Base-by-base conservation (phyloP, 2,329 filamentous ascomycete genomes). In the Eutypella sp. region DNA sequence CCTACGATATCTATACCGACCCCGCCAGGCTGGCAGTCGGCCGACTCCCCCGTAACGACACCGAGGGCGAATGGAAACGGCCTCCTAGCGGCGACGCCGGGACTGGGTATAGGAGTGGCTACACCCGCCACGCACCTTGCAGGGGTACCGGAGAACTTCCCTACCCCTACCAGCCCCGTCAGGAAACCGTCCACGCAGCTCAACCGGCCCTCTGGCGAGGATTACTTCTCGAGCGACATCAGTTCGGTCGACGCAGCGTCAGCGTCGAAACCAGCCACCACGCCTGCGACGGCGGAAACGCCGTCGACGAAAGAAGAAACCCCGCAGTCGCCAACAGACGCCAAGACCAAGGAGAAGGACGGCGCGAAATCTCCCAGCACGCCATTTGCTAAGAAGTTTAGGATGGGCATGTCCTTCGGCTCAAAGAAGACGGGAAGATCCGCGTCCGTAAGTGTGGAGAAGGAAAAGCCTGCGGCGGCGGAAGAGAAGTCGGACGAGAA, bases 381-480 rank as follows among this genome's bases (percentile, higher is more conserved):
- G 2, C 72, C 89, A 5, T 63, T 64, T 44, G 51, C 59, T 41
- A 63, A 63, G 51, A 64, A 63, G 47, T 64, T 64, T 25, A 55
- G 59, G 38, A 64, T 64, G 54, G 60, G 59, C 11, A 63, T 63
- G 61, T 82, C 84, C 1, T 90, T 92, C 59, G 84, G 85, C 55
- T 85, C 84, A 58, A 96, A 95, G 72, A 96, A 95, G 67, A 74
- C 92, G 13, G 82, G 82, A 11, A 80, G 89, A 15, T 84, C 84
- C 2, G 72, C 84, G 4, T 79, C 79, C 0, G 79, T 78, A 22
- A 78, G 78, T 5, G 79, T 85, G 3, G 81, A 87, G 48, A 95
- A 93, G 63, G 81, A 87, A 48, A 95, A 93, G 63, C 83, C 88
- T 0, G 79, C 79, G 1, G 75, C 82, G 1, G 75, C 82, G 1